Evolutionary conservation across 257 asterid genomes (phyloP).

Genomic region (Solanum okadae): DNA sequence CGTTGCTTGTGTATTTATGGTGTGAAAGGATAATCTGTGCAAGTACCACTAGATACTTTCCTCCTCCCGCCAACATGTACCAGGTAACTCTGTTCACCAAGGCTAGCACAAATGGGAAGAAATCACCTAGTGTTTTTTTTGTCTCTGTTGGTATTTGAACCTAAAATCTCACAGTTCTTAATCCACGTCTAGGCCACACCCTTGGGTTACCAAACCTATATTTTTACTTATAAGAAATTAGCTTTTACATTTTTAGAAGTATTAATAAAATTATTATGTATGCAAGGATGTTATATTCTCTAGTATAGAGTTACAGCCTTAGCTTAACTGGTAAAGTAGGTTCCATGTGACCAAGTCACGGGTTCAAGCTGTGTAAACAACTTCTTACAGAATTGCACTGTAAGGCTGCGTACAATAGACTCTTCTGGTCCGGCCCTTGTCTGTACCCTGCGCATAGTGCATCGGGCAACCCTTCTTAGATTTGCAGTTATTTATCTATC

Average conservation of each 20-base stretch:
- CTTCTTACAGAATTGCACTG: background rate
- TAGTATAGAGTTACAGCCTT: background rate
- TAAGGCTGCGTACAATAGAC: background rate
- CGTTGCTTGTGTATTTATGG: background rate
- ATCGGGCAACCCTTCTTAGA: background rate
- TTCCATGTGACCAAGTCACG: background rate
- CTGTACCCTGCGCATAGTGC: background rate
- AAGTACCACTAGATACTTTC: background rate
- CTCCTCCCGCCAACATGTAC: background rate
- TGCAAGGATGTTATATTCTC: background rate
- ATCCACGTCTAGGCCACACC: background rate
- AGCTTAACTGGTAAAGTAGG: background rate
- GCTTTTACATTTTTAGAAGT: background rate
- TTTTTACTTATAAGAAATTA: background rate
- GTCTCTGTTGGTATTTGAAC: background rate
- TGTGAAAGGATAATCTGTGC: background rate
- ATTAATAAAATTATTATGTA: background rate
- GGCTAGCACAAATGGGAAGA: background rate
- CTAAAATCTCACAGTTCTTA: background rate
- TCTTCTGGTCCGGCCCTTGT: background rate
- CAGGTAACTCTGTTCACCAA: background rate
- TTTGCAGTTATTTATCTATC: background rate
- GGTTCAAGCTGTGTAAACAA: background rate
- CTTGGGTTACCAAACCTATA: background rate
- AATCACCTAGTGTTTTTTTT: background rate